phyloP scores from a whole-genome alignment of 2,329 filamentous ascomycete genomes.

The Alternaria arborescens region DNA sequence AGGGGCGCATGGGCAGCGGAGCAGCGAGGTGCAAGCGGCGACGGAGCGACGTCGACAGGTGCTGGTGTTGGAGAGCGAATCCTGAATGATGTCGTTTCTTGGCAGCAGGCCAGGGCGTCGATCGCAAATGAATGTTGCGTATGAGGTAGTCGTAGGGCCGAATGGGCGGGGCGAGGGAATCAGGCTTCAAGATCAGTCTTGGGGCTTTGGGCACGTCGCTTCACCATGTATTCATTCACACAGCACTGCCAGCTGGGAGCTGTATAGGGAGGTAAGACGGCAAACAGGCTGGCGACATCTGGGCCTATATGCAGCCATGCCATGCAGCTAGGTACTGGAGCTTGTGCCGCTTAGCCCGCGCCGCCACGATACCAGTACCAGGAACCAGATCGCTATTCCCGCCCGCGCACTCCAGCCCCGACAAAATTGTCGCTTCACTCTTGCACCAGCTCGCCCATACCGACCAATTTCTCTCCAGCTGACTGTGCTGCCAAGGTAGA shows the following conservation, averaged over 20 bases:
- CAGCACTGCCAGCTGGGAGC: neutral
- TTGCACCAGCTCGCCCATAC: neutral
- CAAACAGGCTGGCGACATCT: slow-evolving; percentile 10
- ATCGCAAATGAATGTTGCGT: slow-evolving; percentile 24
- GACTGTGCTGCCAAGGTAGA: neutral
- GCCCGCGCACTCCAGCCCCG: slow-evolving; percentile 3
- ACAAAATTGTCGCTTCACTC: slow-evolving; percentile 10
- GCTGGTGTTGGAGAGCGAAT: slow-evolving; percentile 20
- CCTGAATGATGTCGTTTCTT: slow-evolving; percentile 39
- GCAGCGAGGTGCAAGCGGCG: slow-evolving; percentile 13
- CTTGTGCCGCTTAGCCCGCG: slow-evolving; percentile 30
- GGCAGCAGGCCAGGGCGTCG: slow-evolving; percentile 20
- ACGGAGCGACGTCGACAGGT: slow-evolving; percentile 6
- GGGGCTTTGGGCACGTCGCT: slow-evolving; percentile 20
- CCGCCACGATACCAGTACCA: slow-evolving; percentile 19
- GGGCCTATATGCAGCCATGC: slow-evolving; percentile 27
- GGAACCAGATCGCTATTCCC: slow-evolving; percentile 14
- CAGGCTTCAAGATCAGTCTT: slow-evolving; percentile 8
- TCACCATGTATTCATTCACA: slow-evolving; percentile 16
- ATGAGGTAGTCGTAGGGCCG: slow-evolving; percentile 28
- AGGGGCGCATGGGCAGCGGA: slow-evolving; percentile 24
- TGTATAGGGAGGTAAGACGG: neutral
- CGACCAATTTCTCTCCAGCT: neutral
- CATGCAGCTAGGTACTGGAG: slow-evolving; percentile 23
- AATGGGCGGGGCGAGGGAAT: slow-evolving; percentile 25